Evolutionary conservation across 2,329 filamentous ascomycete genomes (phyloP).

Genomic region (Xylaria sp.): DNA sequence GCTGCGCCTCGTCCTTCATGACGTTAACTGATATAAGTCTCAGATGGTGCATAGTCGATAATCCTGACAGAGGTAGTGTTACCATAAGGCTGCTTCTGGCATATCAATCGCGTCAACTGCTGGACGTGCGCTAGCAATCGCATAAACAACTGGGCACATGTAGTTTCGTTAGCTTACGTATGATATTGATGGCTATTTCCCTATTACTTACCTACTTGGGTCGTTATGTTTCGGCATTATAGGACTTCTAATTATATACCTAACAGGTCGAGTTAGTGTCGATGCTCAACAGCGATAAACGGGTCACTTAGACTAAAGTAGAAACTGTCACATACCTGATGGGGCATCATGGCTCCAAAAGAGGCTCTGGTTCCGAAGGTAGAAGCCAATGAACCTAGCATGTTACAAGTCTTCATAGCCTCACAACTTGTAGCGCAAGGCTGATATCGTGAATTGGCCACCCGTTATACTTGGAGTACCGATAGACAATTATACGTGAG

Average conservation of each 20-base stretch:
- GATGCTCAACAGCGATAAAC: background rate
- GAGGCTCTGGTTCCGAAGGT: background rate
- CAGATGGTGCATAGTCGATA: slow-evolving; percentile 4
- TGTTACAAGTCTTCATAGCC: background rate
- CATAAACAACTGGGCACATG: background rate
- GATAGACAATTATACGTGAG: background rate
- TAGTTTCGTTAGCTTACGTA: background rate
- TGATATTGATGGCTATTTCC: background rate
- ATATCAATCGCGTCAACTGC: background rate
- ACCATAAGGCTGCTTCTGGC: background rate
- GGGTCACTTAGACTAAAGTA: background rate
- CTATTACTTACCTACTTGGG: background rate
- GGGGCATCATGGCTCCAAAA: background rate
- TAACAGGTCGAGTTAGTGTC: slow-evolving; percentile 1
- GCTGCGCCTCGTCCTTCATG: slow-evolving; percentile 20
- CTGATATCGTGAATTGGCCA: background rate
- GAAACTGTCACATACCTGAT: slow-evolving; percentile 3
- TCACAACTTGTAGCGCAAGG: background rate
- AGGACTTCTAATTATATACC: slow-evolving; percentile 2
- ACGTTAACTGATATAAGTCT: slow-evolving; percentile 4
- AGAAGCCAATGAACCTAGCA: background rate
- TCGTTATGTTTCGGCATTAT: background rate
- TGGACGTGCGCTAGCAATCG: background rate
- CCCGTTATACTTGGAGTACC: background rate
- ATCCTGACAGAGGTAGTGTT: slow-evolving; percentile 4